Base-by-base conservation (phyloP, 768 basidiomycete species). In the Suillus subaureus region DNA sequence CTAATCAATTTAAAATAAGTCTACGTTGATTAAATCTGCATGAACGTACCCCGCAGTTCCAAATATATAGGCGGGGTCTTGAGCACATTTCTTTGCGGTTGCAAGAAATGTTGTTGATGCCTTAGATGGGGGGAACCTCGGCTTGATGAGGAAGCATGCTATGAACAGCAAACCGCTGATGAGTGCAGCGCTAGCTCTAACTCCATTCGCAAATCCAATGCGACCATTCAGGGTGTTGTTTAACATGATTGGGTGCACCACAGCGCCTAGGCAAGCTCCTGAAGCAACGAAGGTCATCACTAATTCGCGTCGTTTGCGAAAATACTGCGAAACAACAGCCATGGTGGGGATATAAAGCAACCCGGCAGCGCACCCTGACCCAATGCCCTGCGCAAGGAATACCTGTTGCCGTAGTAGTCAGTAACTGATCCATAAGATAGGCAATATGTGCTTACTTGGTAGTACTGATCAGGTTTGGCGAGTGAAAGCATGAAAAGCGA, bases 221-320 rank as follows among this genome's bases (percentile, higher is more conserved):
- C 68, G 69, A 4, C 82, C 81, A 63, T 80, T 82, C 65, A 61
- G 67, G 3, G 70, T 76, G 45, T 82, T 78, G 70, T 91, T 90
- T 26, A 91, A 77, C 79, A 89, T 82, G 69, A 89, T 87, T 3
- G 87, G 86, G 64, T 88, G 87, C 11, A 90, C 70, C 28, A 85
- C 79, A 13, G 86, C 87, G 3, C 89, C 89, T 16, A 87, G 71
- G 21, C 84, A 86, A n/a, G 87, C 82, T 28, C 83, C 83, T 21
- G 85, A 84, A 16, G 85, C 84, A 42, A 80, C 84, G 51, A 89
- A 75, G 18, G 87, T 84, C 66, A 87, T 85, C 0, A 84, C 86
- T 43, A 87, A 71, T 6, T 82, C 80, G 15, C 83, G 79, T 33
- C 79, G 79, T 31, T 71, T 75, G 35, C 80, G 74, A 73, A 88